These are phyloP conservation scores for Narthecium ossifragum DNA, from an alignment of 106 monocot species.

Conservation along the genomic window DNA sequence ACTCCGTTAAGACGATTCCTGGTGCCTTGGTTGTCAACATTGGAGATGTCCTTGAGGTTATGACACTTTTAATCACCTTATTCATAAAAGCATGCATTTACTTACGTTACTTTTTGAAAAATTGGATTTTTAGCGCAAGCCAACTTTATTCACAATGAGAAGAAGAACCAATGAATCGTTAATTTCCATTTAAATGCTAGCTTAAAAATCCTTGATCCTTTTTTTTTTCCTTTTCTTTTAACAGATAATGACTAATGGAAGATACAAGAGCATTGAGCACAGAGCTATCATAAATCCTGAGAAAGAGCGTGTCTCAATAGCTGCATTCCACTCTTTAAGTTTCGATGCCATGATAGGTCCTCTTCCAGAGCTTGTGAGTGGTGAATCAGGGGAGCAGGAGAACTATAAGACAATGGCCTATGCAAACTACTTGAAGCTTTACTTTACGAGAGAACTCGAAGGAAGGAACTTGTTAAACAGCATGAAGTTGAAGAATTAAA, in stretches of 20 bases:
- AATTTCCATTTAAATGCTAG: too few species aligned
- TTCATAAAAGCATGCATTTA: too few species aligned
- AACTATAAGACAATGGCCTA: constrained; percentile 24
- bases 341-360: constrained; percentile 7
- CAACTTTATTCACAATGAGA: too few species aligned
- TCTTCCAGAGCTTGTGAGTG: constrained; percentile 4
- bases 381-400: not conserved
- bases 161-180: too few species aligned
- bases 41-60: constrained; percentile 12
- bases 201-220: too few species aligned
- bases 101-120: too few species aligned
- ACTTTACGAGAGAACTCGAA: constrained; percentile 24
- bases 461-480: constrained; percentile 43
- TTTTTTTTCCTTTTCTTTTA: not conserved
- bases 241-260: constrained; percentile 22
- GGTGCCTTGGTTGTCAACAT: constrained; percentile 9
- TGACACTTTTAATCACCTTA: not conserved
- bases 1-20: constrained; percentile 3
- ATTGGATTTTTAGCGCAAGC: too few species aligned
- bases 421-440: constrained; percentile 17
- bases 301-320: constrained; percentile 15
- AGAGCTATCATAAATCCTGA: constrained; percentile 15
- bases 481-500: constrained; percentile 26
- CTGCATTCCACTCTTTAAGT: constrained; percentile 6
- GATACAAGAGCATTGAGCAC: constrained; percentile 26